Conservation (phyloP, 345 rosid genomes). For the Limnanthes douglasii region DNA sequence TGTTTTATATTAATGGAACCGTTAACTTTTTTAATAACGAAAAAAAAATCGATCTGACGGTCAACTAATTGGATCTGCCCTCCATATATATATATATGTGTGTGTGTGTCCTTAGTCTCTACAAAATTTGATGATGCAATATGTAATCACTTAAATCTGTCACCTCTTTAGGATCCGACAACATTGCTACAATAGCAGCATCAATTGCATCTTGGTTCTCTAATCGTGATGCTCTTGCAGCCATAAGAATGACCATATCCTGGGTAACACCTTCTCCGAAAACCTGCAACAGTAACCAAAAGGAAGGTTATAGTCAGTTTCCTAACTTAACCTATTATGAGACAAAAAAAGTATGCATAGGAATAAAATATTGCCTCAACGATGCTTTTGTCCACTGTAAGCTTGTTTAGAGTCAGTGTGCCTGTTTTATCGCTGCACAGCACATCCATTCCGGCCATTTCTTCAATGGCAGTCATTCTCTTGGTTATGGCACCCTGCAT, state of each 20-base stretch:
- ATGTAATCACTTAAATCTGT: neutral
- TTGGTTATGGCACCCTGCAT: slow-evolving; percentile 79
- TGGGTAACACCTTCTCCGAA: slow-evolving; percentile 42
- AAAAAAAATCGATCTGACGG: too few species aligned
- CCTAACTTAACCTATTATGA: neutral
- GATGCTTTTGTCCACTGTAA: slow-evolving; percentile 60
- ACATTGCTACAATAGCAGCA: slow-evolving; percentile 72
- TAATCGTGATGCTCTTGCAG: slow-evolving; percentile 86
- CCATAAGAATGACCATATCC: slow-evolving; percentile 71
- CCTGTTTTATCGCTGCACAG: slow-evolving; percentile 78
- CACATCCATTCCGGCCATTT: slow-evolving; percentile 99
- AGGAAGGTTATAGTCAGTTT: neutral
- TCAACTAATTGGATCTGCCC: too few species aligned
- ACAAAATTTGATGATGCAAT: too few species aligned
- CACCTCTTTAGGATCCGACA: slow-evolving; percentile 84
- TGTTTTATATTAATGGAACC: too few species aligned
- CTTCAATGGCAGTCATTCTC: slow-evolving; percentile 96
- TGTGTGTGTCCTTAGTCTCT: too few species aligned
- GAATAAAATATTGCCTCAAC: slow-evolving; percentile 41
- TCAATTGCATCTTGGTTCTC: slow-evolving; percentile 96
- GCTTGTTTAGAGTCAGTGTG: slow-evolving; percentile 84
- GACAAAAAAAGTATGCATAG: neutral
- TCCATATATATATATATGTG: too few species aligned
- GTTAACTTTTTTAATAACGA: too few species aligned
- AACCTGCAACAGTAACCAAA: slow-evolving; percentile 19